Base-by-base conservation (phyloP, 140 eudicot species). In the Senecio squalidus region DNA sequence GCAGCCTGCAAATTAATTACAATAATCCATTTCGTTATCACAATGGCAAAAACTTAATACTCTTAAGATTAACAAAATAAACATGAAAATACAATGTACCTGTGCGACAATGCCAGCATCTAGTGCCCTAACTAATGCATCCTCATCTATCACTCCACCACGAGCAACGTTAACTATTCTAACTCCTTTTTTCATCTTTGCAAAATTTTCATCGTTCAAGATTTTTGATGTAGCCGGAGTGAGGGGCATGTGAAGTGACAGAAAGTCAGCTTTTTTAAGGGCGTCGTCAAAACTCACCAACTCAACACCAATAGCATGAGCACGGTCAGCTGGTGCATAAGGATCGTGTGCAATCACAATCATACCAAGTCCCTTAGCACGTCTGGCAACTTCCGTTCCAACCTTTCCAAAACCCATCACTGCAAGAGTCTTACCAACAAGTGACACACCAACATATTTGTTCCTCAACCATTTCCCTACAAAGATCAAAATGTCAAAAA, bases 101-200 rank as follows among this genome's bases (percentile, higher is more conserved):
- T 92, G 98, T n/a, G 96, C 98, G 9, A 92, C 98, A 67, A 84
- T 87, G 71, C 98, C 98, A 46, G 94, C 71, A 79, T 92, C 98
- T 27, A 92, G 76, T 16, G 98, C 98, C 72, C 70, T 86, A 50
- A 92, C 84, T 17, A 92, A 76, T 24, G 98, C 98, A 11, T 87
- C 98, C 66, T 92, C 98, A 72, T 92, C 98, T 59, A 92, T 92
- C 51, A 92, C 98, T 33, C 98, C 86, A 29, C 86, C 86, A 53
- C 86, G 83, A 5, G 86, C 86, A 73, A 76, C 83, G 11, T 80
- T 80, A 1, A 80, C 77, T 4, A 80, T 80, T 61, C 86, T 45
- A 9, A 80, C 80, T 5, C 86, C 86, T 41, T 69, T 80, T 36
- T 80, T 81, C 80, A 77, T 81, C 74, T 81, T 76, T 23, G 80